Conservation (phyloP, 768 basidiomycete species). For the Russula vinacea region DNA sequence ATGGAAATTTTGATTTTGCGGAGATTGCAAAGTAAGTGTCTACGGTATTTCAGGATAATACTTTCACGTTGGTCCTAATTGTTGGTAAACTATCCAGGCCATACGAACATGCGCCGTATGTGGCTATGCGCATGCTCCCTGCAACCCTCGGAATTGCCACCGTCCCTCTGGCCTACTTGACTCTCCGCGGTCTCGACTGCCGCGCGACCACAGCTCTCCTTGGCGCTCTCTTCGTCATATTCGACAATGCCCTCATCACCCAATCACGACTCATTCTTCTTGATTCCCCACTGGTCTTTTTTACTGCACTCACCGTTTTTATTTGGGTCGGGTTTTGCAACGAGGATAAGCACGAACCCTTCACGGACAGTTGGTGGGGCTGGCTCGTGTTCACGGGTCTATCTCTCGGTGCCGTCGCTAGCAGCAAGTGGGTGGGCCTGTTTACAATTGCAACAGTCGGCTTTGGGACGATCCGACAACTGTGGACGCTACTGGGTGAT, state of each 20-base stretch:
- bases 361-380: conserved; percentile 86
- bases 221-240: conserved; percentile 86
- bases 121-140: conserved; percentile 96
- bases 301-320: conserved; percentile 86
- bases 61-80: not conserved
- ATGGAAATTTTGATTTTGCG: conserved; percentile 95
- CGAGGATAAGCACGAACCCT: conserved; percentile 81
- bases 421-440: conserved; percentile 97
- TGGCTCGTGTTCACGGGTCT: conserved; percentile 88
- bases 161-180: conserved; percentile 88
- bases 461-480: conserved; percentile 73
- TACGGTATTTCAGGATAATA: not conserved
- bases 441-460: conserved; percentile 97
- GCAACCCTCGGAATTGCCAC: conserved; percentile 85
- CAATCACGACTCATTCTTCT: conserved; percentile 97
- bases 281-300: conserved; percentile 97
- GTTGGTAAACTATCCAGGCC: conserved; percentile 45
- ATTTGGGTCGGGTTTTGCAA: conserved; percentile 89
- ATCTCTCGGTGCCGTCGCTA: conserved; percentile 86
- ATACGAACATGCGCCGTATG: conserved; percentile 87
- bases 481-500: conserved; percentile 91
- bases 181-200: conserved; percentile 88
- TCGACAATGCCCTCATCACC: conserved; percentile 94
- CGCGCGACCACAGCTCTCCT: conserved; percentile 90
- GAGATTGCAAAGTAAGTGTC: conserved; percentile 88